Conservation (phyloP, 768 basidiomycete genomes). For the Podaxis rugospora region DNA sequence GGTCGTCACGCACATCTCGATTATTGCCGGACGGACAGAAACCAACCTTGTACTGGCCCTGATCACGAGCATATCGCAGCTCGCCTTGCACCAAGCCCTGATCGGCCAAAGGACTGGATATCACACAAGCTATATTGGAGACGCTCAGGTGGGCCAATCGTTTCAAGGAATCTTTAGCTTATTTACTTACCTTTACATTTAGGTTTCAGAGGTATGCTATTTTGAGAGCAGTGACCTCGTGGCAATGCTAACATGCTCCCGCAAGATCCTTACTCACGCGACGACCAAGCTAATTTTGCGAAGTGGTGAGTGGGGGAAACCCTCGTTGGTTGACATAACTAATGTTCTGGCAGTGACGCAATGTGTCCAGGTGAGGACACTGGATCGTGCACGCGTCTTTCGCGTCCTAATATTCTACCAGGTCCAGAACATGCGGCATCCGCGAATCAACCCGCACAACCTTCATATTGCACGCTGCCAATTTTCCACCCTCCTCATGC, state of each 20-base stretch:
- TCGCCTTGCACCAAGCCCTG: conserved; percentile 42
- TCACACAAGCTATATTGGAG: conserved; percentile 54
- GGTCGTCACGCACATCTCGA: conserved; percentile 57
- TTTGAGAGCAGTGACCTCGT: not conserved
- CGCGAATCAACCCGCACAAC: conserved; percentile 32
- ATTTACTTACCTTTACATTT: not conserved
- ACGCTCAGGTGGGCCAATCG: conserved; percentile 41
- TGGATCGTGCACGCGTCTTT: not conserved
- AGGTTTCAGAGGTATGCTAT: conserved; percentile 49
- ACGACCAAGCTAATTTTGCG: conserved; percentile 48
- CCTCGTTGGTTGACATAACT: conserved; percentile 12
- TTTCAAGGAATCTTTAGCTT: not conserved
- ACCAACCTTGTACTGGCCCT: conserved; percentile 32
- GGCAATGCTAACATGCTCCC: conserved; percentile 29
- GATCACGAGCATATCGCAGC: conserved; percentile 43
- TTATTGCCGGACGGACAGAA: conserved; percentile 42
- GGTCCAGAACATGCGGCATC: conserved; percentile 47
- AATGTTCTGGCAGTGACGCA: conserved; percentile 31
- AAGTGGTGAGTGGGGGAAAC: conserved; percentile 40
- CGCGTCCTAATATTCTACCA: conserved; percentile 16
- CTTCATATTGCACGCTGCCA: conserved; percentile 51
- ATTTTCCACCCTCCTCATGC: conserved; percentile 40
- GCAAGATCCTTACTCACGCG: conserved; percentile 59
- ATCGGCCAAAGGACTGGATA: conserved; percentile 46
- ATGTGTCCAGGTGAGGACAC: conserved; percentile 43